A percentile compares a stretch with the other conserved stretches of the same genome.
Evolutionary conservation across 805 yeast genomes (phyloP).

Genomic region (Wickerhamiella bombiphila): DNA sequence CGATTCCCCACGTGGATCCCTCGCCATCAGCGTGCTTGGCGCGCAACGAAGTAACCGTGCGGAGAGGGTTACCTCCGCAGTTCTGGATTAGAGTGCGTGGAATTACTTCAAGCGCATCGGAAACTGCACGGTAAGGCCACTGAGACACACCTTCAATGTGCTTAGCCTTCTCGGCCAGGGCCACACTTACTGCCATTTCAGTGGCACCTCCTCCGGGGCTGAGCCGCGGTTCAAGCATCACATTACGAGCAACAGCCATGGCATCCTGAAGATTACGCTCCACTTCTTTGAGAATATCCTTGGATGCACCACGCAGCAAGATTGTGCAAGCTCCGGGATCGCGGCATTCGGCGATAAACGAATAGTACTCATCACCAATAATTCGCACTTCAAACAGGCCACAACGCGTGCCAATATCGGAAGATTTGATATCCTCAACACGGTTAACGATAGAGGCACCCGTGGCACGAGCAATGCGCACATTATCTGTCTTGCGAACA

Average conservation of each 20-base stretch:
- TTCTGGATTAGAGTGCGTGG: constrained; percentile 96
- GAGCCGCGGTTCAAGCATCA: constrained; percentile 82
- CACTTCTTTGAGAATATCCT: constrained; percentile 89
- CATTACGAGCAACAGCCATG: constrained; percentile 93
- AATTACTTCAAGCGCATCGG: constrained; percentile 96
- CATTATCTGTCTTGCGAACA: constrained; percentile 88
- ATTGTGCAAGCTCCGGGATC: constrained; percentile 91
- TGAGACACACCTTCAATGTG: constrained; percentile 87
- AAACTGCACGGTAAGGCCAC: constrained; percentile 98
- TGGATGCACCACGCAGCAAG: constrained; percentile 87
- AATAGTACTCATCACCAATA: constrained; percentile 94
- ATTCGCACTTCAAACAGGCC: constrained; percentile 85
- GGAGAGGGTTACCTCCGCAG: constrained; percentile 93
- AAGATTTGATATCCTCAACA: constrained; percentile 81
- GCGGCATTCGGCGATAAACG: constrained; percentile 65
- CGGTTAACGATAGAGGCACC: constrained; percentile 97
- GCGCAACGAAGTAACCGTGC: constrained; percentile 76
- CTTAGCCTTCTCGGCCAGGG: constrained; percentile 79
- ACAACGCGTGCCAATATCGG: constrained; percentile 79
- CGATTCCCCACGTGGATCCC: constrained; percentile 76
- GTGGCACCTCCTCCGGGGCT: constrained; percentile 99
- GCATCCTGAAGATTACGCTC: constrained; percentile 97
- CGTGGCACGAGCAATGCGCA: constrained; percentile 90
- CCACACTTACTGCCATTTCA: constrained; percentile 93
- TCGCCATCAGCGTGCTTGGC: constrained; percentile 92